Base-by-base conservation (phyloP, 768 basidiomycete species). In the Nidularia pulvinata region DNA sequence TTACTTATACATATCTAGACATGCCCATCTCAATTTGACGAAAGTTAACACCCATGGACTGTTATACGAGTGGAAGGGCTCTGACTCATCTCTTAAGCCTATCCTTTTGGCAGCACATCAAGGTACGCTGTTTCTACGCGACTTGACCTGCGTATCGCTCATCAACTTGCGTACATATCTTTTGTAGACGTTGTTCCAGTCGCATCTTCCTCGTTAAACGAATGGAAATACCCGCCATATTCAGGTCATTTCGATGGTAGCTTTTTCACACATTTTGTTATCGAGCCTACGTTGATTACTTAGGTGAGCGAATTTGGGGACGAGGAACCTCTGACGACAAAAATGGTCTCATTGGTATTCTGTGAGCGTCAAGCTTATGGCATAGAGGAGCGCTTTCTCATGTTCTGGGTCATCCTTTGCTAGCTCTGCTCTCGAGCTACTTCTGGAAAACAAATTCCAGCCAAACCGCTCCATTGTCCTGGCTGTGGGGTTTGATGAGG, bases 1-100 rank as follows among this genome's bases (percentile, higher is more conserved):
- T n/a, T n/a, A n/a, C n/a, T n/a, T n/a, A n/a, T n/a, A n/a, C n/a
- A n/a, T n/a, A n/a, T n/a, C 45, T 37, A 90, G 87, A 7, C 84
- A 89, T 64, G 46, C 72, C 14, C 77, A 67, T 7, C 73, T 92
- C 44, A 62, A 75, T 32, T 74, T 88, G 55, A 85, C 84, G 7
- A 85, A 83, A 59, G 82, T 93, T 60, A 91, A 92, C 65, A 88
- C 83, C 0, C 89, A 88, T 59, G 91, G 82, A 0, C 74, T 92
- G n/a, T 66, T 90, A 6, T 89, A 82, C 62, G 80, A 83, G 48
- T 92, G 90, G 89, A 71, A 77, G 49, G 91, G 90, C 1, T 77
- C 80, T 3, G 76, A 90, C 57, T 53, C 65, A 9, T 69, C 74
- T 1, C 72, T 89, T n/a, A 88, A 89, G 64, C 91, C 91, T 0